Evolutionary conservation across 345 rosid genomes (phyloP).

Genomic region (Salix koriyanagi): DNA sequence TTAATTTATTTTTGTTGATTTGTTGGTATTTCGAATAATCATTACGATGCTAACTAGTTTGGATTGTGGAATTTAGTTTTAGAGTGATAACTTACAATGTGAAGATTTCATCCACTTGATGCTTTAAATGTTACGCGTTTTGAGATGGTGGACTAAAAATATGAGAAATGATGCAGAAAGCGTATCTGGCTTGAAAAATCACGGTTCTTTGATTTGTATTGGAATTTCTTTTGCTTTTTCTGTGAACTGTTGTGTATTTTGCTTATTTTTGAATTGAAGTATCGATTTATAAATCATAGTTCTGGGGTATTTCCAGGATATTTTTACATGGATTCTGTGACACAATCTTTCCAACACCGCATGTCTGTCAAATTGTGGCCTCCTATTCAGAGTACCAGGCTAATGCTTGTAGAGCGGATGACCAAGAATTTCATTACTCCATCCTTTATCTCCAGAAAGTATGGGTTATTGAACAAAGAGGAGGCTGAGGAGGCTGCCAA

Average conservation of each 20-base stretch:
- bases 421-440: slow-evolving; percentile 65
- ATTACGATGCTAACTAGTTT: too few species aligned
- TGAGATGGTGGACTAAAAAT: background rate
- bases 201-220: background rate
- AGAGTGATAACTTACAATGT: too few species aligned
- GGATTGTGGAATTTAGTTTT: too few species aligned
- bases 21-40: too few species aligned
- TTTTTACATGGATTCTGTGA: slow-evolving; percentile 46
- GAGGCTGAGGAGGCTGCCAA: slow-evolving; percentile 75
- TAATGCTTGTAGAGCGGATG: slow-evolving; percentile 66
- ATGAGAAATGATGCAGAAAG: background rate
- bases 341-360: slow-evolving; percentile 43
- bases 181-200: background rate
- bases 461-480: slow-evolving; percentile 64
- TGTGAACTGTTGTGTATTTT: background rate
- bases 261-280: background rate
- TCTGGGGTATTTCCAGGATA: slow-evolving; percentile 30
- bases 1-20: too few species aligned
- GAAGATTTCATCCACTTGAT: background rate
- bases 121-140: background rate
- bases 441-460: slow-evolving; percentile 78
- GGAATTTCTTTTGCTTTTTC: background rate
- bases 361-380: slow-evolving; percentile 85
- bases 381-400: slow-evolving; percentile 67
- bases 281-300: slow-evolving; percentile 3